Base-by-base conservation (phyloP, 495 filamentous ascomycete species). In the Parmelia sp. region DNA sequence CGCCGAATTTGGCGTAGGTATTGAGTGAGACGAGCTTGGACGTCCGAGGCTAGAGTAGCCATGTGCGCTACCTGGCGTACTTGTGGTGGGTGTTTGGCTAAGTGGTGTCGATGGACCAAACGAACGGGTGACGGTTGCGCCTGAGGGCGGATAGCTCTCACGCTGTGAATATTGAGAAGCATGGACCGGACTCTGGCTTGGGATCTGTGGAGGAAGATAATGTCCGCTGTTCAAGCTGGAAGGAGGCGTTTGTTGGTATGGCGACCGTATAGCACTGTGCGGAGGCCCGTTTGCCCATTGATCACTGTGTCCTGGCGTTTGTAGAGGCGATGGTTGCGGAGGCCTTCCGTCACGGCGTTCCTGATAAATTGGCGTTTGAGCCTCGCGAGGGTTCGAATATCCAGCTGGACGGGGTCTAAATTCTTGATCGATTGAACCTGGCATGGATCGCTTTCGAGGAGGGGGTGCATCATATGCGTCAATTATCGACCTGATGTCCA, bases 401-500 rank as follows among this genome's bases (percentile, higher is more conserved):
- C 57, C 61, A 57, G 61, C 57, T 42, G 64, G 64, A 64, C 65
- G 62, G 73, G 76, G 42, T 72, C 66, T 71, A 69, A 73, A 69
- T 4, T 60, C 65, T 62, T 66, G 63, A 3, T 65, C 73, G 58
- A 66, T 47, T 23, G 31, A 67, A 69, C 69, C 72, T 56, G 61
- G 70, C 70, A 62, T 73, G 69, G 70, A 73, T 45, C 40, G 44
- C 33, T 63, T 67, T 45, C 65, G 47, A 33, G 66, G 39, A 45
- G 63, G 71, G 68, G 72, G 73, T 58, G 74, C 72, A 61, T 76
- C 76, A 67, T 83, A 79, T 64, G 61, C 76, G 62, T 82, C 81
- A 72, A 83, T 80, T 69, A 83, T 80, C 42, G 76, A 79, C 73
- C 78, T 77, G 75, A 83, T 76, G 73, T 83, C 80, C 80, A 83